A percentile compares a stretch with the other conserved stretches of the same genome.
phyloP scores from a whole-genome alignment of 169 alveolate species.

The Theileria parva region DNA sequence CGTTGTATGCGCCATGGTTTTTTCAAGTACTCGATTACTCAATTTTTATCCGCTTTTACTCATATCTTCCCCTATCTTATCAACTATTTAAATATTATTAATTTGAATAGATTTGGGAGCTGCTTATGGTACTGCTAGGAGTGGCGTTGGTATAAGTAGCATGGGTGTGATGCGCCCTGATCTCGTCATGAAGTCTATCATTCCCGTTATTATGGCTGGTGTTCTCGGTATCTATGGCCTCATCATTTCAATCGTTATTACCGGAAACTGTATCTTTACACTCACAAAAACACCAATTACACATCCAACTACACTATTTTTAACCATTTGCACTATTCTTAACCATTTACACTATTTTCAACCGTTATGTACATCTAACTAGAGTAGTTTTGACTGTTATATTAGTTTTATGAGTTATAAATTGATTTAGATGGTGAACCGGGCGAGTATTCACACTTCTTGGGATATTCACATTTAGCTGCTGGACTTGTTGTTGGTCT shows the following conservation, averaged over 20 bases:
- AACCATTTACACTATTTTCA: not conserved
- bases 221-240: conserved; percentile 97
- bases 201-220: conserved; percentile 99
- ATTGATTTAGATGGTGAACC: conserved; percentile 71
- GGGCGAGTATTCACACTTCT: conserved; percentile 79
- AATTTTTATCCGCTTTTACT: not conserved
- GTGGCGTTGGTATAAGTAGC: conserved; percentile 98
- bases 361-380: too few relatives aligned
- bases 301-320: not conserved
- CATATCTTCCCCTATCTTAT: not conserved
- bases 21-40: conserved; percentile 85
- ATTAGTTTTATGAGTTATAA: not conserved
- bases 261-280: conserved; percentile 60
- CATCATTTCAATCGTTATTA: conserved; percentile 89
- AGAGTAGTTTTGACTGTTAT: not conserved
- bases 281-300: not conserved
- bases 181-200: conserved; percentile 96
- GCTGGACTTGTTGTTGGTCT: conserved; percentile 95
- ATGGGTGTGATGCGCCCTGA: conserved; percentile 99
- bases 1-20: conserved; percentile 95
- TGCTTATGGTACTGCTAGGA: conserved; percentile 98
- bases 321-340: too few relatives aligned
- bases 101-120: conserved; percentile 95
- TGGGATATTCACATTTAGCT: conserved; percentile 95
- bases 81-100: not conserved